These are phyloP conservation scores for Candida silvatica DNA, from an alignment of 805 yeast species.

Conservation along the genomic window DNA sequence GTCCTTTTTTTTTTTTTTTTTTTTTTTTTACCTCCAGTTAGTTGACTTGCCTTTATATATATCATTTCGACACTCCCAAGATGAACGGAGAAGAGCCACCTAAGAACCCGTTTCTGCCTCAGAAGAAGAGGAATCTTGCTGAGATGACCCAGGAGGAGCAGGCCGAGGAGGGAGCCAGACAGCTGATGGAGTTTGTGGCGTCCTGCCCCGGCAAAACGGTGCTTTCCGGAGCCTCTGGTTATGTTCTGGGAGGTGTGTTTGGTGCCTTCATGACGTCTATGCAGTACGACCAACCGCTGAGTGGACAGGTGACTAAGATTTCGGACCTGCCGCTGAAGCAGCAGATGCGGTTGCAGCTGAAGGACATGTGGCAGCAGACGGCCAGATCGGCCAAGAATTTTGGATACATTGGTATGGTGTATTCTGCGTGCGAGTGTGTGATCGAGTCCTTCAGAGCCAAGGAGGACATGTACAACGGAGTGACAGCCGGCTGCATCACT, in stretches of 20 bases:
- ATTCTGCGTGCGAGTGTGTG: constrained; percentile 87
- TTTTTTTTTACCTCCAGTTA: too few relatives aligned
- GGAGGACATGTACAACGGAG: constrained; percentile 87
- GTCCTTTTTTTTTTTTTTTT: too few relatives aligned
- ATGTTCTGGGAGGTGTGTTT: constrained; percentile 89
- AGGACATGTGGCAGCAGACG: constrained; percentile 90
- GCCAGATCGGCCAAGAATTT: constrained; percentile 86
- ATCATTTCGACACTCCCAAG: not conserved
- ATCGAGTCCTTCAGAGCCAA: constrained; percentile 82
- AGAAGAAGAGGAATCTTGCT: constrained; percentile 39
- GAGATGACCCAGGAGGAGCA: constrained; percentile 90
- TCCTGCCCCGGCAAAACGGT: constrained; percentile 94
- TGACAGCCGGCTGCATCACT: constrained; percentile 89
- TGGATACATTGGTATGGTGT: constrained; percentile 86
- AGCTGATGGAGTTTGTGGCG: constrained; percentile 76
- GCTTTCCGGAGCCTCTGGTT: constrained; percentile 90
- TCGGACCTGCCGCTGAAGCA: constrained; percentile 85
- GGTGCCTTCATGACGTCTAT: constrained; percentile 90
- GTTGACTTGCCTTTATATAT: too few relatives aligned
- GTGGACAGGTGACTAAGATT: constrained; percentile 35
- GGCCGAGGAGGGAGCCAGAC: constrained; percentile 81
- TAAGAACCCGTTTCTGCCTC: constrained; percentile 28
- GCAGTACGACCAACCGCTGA: constrained; percentile 78
- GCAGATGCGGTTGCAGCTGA: constrained; percentile 84
- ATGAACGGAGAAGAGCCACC: not conserved